Base-by-base conservation (phyloP, 2,329 filamentous ascomycete species). In the Claviceps fusiformis region DNA sequence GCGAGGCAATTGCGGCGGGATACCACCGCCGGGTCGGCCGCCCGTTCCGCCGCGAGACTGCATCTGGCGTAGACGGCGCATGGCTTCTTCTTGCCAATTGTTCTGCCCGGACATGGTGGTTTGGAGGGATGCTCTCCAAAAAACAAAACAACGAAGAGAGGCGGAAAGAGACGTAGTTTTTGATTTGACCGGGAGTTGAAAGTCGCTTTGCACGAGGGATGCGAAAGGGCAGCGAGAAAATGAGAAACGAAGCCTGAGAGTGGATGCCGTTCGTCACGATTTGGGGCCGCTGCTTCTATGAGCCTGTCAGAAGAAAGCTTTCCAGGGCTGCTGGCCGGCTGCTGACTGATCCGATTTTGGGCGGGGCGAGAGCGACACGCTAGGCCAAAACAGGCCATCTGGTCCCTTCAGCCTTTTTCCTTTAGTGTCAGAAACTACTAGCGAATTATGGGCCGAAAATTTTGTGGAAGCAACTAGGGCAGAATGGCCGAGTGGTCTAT, bases 31-130 rank as follows among this genome's bases (percentile, higher is more conserved):
- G 52, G 70, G 68, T 58, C 72, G 73, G 55, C 71, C 68, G 56
- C 71, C 69, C 57, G 72, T 70, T 54, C 71, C 67, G 56, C 71
- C 69, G 64, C 70, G 68, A 54, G 70, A 61, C 64, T 71, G 73
- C 64, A 76, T 74, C 63, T 75, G 71, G 61, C 75, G 75, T 56
- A 79, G 69, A 61, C 72, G 73, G 58, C 71, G 73, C 67, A 77
- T 70, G 58, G 77, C 76, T 63, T 79, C 75, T 63, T 79, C 74
- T 64, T 71, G 70, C 70, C 70, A 72, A 63, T 71, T 70, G 59
- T 70, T 70, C 58, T 64, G 62, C 46, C 61, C 58, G 56, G 68
- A 68, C 68, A 70, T 70, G 53, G 27, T 59, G 15, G 15, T 2
- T 31, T 17, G 17, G 4, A n/a, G 3, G 29, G 46, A 5, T 7